Evolutionary conservation across 768 basidiomycete genomes (phyloP).

Genomic region (Trichaptum fuscoviolaceum): DNA sequence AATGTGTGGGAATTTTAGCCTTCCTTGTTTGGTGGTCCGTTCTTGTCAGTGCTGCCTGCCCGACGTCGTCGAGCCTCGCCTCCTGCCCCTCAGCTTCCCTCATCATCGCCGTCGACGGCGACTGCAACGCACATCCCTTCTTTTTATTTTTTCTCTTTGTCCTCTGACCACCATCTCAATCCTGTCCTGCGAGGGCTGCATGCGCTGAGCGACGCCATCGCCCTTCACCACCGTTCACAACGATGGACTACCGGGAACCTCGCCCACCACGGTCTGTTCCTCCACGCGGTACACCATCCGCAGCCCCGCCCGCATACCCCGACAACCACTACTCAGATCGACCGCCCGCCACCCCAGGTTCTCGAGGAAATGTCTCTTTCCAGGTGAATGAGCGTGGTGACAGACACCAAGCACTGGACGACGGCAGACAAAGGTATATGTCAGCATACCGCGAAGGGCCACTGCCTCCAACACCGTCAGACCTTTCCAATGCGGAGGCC

Average conservation of each 20-base stretch:
- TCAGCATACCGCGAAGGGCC: constrained; percentile 41
- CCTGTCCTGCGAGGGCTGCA: constrained; percentile 11
- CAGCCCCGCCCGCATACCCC: constrained; percentile 18
- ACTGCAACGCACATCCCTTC: neutral
- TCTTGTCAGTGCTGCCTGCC: neutral
- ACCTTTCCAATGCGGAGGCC: constrained; percentile 35
- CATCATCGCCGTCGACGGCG: constrained; percentile 1
- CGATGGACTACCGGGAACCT: constrained; percentile 30
- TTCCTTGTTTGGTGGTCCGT: neutral
- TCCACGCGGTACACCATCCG: constrained; percentile 22
- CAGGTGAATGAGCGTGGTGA: constrained; percentile 66
- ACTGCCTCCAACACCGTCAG: constrained; percentile 30
- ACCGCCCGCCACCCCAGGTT: constrained; percentile 10
- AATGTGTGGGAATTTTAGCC: neutral
- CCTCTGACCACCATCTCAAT: neutral
- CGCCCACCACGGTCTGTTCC: constrained; percentile 32
- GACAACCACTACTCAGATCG: constrained; percentile 17
- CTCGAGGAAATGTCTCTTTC: constrained; percentile 53
- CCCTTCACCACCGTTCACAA: constrained; percentile 12
- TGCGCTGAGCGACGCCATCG: constrained; percentile 18
- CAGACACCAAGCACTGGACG: constrained; percentile 52
- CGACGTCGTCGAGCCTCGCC: neutral
- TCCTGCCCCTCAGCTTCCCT: neutral
- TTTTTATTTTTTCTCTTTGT: neutral
- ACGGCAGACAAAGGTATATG: constrained; percentile 41